Conservation (phyloP, 108 stramenopile genomes). For the Schizochytrium sp. region DNA sequence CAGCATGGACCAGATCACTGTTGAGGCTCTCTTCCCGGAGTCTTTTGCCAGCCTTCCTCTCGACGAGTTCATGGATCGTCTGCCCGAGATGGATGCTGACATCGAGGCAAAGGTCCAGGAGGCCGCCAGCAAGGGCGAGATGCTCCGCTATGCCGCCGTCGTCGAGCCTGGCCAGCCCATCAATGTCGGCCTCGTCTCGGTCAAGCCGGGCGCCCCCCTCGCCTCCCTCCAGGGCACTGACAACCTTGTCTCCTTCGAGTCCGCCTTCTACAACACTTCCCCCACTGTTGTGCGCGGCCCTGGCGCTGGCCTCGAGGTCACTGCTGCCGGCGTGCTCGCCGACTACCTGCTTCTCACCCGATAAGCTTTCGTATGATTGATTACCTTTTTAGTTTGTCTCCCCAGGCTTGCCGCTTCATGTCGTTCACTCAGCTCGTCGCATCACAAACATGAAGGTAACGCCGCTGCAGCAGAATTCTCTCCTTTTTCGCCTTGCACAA, state of each 20-base stretch:
- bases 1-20: constrained; percentile 36
- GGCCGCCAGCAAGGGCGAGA: constrained; percentile 29
- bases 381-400: too few species aligned
- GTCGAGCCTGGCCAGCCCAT: constrained; percentile 39
- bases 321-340: constrained; percentile 50
- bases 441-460: too few species aligned
- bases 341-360: constrained; percentile 19
- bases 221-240: constrained; percentile 48
- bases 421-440: too few species aligned
- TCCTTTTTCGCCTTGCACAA: too few species aligned
- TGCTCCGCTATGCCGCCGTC: constrained; percentile 55
- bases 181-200: constrained; percentile 29
- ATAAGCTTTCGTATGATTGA: too few species aligned
- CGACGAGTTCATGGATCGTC: constrained; percentile 46
- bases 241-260: constrained; percentile 50
- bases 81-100: constrained; percentile 34
- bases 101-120: constrained; percentile 23
- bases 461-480: too few species aligned
- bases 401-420: too few species aligned
- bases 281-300: constrained; percentile 53
- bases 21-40: constrained; percentile 46
- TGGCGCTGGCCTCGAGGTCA: constrained; percentile 53
- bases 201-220: constrained; percentile 16
- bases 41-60: constrained; percentile 36
- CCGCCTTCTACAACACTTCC: constrained; percentile 42